Evolutionary conservation across 1,284 basidiomycete genomes (phyloP).

Genomic region (Prillingera fragicola): DNA sequence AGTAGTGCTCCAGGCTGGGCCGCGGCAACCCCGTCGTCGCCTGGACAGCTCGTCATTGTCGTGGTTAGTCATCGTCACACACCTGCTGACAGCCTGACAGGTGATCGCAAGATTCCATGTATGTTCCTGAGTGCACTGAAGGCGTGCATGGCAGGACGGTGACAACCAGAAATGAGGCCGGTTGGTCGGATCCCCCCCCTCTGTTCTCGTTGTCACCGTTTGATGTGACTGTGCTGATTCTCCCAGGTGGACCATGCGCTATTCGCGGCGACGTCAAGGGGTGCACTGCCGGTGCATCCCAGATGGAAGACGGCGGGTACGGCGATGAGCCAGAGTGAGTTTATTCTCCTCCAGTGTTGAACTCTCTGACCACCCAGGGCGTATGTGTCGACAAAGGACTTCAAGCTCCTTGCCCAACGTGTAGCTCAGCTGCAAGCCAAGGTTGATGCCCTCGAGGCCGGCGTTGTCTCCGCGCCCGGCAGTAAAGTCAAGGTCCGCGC

Average conservation of each 20-base stretch:
- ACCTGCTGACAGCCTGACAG: conserved; percentile 8
- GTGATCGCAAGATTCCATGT: conserved; percentile 19
- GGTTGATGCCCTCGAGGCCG: conserved; percentile 7
- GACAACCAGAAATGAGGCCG: too few species aligned
- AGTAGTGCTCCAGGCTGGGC: too few species aligned
- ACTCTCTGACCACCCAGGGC: not conserved
- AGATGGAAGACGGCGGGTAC: conserved; percentile 8
- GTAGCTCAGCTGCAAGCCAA: conserved; percentile 5
- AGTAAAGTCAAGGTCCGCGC: not conserved
- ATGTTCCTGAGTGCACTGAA: not conserved
- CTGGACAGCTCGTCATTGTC: too few species aligned
- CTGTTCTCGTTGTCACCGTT: not conserved
- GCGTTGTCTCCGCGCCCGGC: not conserved
- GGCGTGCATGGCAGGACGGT: not conserved
- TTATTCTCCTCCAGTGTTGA: not conserved
- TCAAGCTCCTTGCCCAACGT: conserved; percentile 5
- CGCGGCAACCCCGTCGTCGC: too few species aligned
- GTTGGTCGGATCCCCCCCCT: too few species aligned
- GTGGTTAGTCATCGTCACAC: not conserved
- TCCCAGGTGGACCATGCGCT: conserved; percentile 16
- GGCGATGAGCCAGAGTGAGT: conserved; percentile 10
- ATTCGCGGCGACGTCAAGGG: conserved; percentile 16
- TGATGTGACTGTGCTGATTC: not conserved
- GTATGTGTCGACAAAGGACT: conserved; percentile 9
- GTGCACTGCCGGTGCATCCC: conserved; percentile 10